Percentiles rank a stretch among this genome's conserved stretches.
Conservation (phyloP, 768 basidiomycete genomes). For the Termitomyces sp. region DNA sequence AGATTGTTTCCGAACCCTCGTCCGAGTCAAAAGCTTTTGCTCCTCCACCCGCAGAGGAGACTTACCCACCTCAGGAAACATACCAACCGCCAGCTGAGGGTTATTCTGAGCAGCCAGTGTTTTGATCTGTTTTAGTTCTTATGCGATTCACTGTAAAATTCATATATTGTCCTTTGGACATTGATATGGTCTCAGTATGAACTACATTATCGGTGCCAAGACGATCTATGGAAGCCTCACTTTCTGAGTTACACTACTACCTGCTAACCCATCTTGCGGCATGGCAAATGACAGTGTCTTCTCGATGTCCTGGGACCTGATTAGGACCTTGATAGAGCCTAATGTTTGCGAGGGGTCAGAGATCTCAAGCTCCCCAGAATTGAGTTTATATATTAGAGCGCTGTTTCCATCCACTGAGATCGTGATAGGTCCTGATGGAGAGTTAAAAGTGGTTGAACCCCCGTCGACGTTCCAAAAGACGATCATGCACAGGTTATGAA, state of each 20-base stretch:
- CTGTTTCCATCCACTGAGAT: conserved; percentile 34
- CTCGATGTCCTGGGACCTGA: conserved; percentile 19
- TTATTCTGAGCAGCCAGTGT: conserved; percentile 45
- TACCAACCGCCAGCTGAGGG: conserved; percentile 31
- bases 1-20: conserved; percentile 80
- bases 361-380: conserved; percentile 41
- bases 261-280: conserved; percentile 42
- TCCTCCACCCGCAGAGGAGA: conserved; percentile 49
- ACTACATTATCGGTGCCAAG: neutral
- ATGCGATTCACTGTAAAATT: neutral
- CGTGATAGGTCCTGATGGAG: conserved; percentile 20
- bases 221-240: neutral
- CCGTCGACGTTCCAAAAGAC: conserved; percentile 52
- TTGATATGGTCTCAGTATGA: neutral
- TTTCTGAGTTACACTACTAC: conserved; percentile 36
- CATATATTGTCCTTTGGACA: neutral
- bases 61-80: conserved; percentile 37
- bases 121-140: conserved; percentile 36
- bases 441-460: conserved; percentile 34
- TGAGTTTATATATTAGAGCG: conserved; percentile 36
- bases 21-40: conserved; percentile 78
- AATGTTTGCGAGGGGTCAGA: conserved; percentile 63
- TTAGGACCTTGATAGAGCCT: conserved; percentile 26
- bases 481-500: conserved; percentile 34
- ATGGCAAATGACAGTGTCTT: conserved; percentile 32